Conservation (phyloP, 2,329 filamentous ascomycete genomes). For the Fusarium sp. region DNA sequence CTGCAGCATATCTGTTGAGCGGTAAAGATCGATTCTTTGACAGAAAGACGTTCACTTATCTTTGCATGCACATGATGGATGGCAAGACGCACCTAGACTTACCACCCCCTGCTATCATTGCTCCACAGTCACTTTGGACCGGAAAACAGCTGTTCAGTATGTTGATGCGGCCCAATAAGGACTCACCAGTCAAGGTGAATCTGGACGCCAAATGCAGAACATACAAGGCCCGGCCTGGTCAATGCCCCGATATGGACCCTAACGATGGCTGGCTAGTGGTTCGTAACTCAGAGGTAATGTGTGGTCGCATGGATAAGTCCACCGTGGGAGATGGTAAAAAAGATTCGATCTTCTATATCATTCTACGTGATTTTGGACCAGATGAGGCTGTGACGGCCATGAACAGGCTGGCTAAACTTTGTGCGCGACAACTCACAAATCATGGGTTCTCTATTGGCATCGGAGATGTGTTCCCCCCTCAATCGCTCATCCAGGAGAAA, state of each 20-base stretch:
- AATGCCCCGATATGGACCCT: conserved; percentile 77
- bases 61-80: conserved; percentile 95
- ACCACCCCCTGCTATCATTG: conserved; percentile 86
- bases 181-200: conserved; percentile 87
- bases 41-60: conserved; percentile 85
- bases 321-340: conserved; percentile 98
- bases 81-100: conserved; percentile 82
- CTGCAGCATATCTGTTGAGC: conserved; percentile 89
- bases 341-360: conserved; percentile 96
- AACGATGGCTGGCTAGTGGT: conserved; percentile 94
- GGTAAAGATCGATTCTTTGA: conserved; percentile 95
- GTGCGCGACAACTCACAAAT: conserved; percentile 87
- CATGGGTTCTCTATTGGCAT: conserved; percentile 97
- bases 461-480: conserved; percentile 89
- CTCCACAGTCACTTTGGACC: conserved; percentile 90
- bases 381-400: conserved; percentile 90
- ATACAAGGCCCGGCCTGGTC: conserved; percentile 72
- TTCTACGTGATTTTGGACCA: conserved; percentile 93
- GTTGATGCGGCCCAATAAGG: conserved; percentile 86
- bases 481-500: conserved; percentile 77
- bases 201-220: conserved; percentile 92
- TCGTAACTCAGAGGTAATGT: conserved; percentile 97
- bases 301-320: conserved; percentile 96
- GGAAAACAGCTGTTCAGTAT: conserved; percentile 97
- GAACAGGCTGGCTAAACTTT: conserved; percentile 93